phyloP scores from a whole-genome alignment of 2,329 filamentous ascomycete species.

The Aspergillus jensenii region DNA sequence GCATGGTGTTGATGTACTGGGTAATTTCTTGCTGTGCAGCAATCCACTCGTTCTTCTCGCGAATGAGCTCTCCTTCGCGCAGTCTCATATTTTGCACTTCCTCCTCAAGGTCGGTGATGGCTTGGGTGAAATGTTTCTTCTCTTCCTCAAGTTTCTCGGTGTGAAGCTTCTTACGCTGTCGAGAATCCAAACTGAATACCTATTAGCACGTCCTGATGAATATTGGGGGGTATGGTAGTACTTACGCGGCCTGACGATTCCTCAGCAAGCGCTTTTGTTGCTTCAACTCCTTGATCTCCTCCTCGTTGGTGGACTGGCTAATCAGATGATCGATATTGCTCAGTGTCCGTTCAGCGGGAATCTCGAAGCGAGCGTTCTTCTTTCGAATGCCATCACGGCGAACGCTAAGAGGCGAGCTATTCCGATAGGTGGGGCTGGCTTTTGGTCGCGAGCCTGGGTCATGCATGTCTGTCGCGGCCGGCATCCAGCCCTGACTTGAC shows the following conservation, averaged over 20 bases:
- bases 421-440: slow-evolving; percentile 66
- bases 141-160: slow-evolving; percentile 95
- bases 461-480: slow-evolving; percentile 46
- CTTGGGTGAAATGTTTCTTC: slow-evolving; percentile 83
- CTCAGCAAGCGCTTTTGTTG: slow-evolving; percentile 93
- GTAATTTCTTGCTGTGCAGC: slow-evolving; percentile 73
- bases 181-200: slow-evolving; percentile 75
- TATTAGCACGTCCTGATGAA: slow-evolving; percentile 9
- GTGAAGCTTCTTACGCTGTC: slow-evolving; percentile 97
- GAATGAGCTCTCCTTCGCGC: slow-evolving; percentile 52
- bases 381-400: slow-evolving; percentile 90
- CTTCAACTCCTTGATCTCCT: slow-evolving; percentile 97
- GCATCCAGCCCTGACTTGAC: slow-evolving; percentile 59
- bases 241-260: slow-evolving; percentile 96
- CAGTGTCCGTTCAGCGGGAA: slow-evolving; percentile 88
- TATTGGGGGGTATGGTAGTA: slow-evolving; percentile 29
- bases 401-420: slow-evolving; percentile 70
- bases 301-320: slow-evolving; percentile 73
- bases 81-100: slow-evolving; percentile 68
- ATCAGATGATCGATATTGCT: slow-evolving; percentile 95
- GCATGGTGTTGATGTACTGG: slow-evolving; percentile 72
- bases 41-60: slow-evolving; percentile 63
- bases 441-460: slow-evolving; percentile 55
- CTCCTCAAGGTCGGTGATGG: slow-evolving; percentile 77
- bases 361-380: slow-evolving; percentile 98